Conservation (phyloP, 2,329 filamentous ascomycete species). For the Botryotinia narcissicola region DNA sequence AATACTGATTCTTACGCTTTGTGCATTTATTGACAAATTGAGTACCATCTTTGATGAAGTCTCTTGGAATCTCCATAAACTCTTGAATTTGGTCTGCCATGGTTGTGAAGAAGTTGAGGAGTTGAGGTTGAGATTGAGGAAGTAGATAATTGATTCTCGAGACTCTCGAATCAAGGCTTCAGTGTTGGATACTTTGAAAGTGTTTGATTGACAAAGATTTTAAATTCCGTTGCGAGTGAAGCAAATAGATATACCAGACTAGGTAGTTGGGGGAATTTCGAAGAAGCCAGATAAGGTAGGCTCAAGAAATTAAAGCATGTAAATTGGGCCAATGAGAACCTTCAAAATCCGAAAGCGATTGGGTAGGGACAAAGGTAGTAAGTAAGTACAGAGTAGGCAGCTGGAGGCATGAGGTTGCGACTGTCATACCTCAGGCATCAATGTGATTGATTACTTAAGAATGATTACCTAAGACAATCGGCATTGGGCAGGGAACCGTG, state of each 20-base stretch:
- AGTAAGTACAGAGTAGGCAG: no score
- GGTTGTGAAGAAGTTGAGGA: conserved; percentile 25
- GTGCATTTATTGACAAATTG: conserved; percentile 46
- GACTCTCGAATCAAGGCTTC: not conserved
- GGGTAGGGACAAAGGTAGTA: not conserved
- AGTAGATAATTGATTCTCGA: not conserved
- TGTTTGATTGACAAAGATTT: not conserved
- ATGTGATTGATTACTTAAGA: not conserved
- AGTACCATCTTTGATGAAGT: conserved; percentile 47
- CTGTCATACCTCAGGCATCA: not conserved
- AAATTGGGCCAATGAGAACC: conserved; percentile 1
- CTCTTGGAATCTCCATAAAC: conserved; percentile 52
- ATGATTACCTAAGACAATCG: not conserved
- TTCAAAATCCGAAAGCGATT: not conserved
- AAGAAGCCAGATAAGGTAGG: conserved; percentile 17
- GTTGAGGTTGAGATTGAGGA: not conserved
- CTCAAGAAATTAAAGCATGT: not conserved
- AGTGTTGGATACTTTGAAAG: not conserved
- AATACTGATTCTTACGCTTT: conserved; percentile 41
- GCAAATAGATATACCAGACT: not conserved
- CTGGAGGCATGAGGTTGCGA: no score
- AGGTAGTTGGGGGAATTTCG: not conserved
- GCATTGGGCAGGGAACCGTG: not conserved
- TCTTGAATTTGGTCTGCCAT: conserved; percentile 58
- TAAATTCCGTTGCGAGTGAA: not conserved